Evolutionary conservation across 495 filamentous ascomycete genomes (phyloP).

Genomic region (Ramalina intermedia): DNA sequence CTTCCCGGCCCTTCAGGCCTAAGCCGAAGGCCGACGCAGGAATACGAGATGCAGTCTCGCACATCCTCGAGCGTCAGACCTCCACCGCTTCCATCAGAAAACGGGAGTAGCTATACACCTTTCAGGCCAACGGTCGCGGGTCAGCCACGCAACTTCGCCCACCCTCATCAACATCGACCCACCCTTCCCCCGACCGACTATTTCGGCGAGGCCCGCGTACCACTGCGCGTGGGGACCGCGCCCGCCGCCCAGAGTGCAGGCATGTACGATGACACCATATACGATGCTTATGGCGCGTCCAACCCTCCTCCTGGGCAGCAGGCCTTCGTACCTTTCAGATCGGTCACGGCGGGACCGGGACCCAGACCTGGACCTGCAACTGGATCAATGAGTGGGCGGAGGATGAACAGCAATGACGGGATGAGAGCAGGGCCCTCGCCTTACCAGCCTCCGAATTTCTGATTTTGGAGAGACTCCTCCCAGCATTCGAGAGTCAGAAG

Average conservation of each 20-base stretch:
- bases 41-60: constrained; percentile 14
- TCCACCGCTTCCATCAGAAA: constrained; percentile 3
- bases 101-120: constrained; percentile 17
- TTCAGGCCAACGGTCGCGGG: constrained; percentile 14
- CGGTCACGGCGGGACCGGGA: constrained; percentile 10
- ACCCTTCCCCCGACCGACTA: constrained; percentile 5
- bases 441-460: background rate
- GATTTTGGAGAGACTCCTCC: background rate
- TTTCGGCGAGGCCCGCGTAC: constrained; percentile 3
- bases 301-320: constrained; percentile 1
- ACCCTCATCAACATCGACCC: background rate
- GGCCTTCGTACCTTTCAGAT: constrained; percentile 6
- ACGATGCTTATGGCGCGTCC: constrained; percentile 2
- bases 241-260: constrained; percentile 5
- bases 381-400: background rate
- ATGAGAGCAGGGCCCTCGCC: background rate
- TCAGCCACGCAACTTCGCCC: constrained; percentile 3
- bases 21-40: constrained; percentile 8
- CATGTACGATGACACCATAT: background rate
- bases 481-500: no score
- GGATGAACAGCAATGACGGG: background rate
- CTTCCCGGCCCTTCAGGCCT: background rate
- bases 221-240: constrained; percentile 13
- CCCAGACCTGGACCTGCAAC: background rate
- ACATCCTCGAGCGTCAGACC: constrained; percentile 4